Conservation (phyloP, 1,284 basidiomycete genomes). For the Cutaneotrichosporon spelunceum region DNA sequence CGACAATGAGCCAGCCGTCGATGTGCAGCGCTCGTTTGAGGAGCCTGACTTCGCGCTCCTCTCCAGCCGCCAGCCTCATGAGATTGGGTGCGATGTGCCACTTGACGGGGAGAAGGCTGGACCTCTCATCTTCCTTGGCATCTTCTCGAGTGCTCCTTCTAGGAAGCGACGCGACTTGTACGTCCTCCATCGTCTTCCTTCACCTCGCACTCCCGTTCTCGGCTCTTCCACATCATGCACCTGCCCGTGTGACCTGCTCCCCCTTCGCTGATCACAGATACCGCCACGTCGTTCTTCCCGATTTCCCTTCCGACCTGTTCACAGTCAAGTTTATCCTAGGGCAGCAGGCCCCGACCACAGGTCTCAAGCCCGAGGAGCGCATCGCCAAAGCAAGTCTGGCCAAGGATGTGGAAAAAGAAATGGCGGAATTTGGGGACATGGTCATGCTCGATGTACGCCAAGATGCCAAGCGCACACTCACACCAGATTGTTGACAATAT, state of each 20-base stretch:
- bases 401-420: slow-evolving; percentile 34
- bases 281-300: slow-evolving; percentile 42
- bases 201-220: not conserved
- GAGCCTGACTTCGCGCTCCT: slow-evolving; percentile 51
- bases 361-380: not conserved
- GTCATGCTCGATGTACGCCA: slow-evolving; percentile 36
- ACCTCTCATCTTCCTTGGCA: slow-evolving; percentile 47
- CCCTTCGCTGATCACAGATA: slow-evolving; percentile 28
- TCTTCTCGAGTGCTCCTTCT: slow-evolving; percentile 45
- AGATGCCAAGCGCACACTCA: not conserved
- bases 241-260: not conserved
- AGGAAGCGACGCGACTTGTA: slow-evolving; percentile 44
- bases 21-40: slow-evolving; percentile 32
- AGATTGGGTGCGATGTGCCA: slow-evolving; percentile 50
- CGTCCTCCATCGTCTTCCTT: slow-evolving; percentile 19
- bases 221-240: no score
- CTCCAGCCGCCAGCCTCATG: slow-evolving; percentile 43
- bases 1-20: not conserved
- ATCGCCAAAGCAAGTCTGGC: slow-evolving; percentile 14
- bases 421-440: slow-evolving; percentile 46
- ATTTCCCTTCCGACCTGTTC: slow-evolving; percentile 47
- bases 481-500: slow-evolving; percentile 50
- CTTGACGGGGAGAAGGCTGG: slow-evolving; percentile 36
- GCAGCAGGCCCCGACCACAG: slow-evolving; percentile 18
- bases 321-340: slow-evolving; percentile 52